Evolutionary conservation across 2,329 filamentous ascomycete species (phyloP).

Genomic region (Xylaria arbuscula): DNA sequence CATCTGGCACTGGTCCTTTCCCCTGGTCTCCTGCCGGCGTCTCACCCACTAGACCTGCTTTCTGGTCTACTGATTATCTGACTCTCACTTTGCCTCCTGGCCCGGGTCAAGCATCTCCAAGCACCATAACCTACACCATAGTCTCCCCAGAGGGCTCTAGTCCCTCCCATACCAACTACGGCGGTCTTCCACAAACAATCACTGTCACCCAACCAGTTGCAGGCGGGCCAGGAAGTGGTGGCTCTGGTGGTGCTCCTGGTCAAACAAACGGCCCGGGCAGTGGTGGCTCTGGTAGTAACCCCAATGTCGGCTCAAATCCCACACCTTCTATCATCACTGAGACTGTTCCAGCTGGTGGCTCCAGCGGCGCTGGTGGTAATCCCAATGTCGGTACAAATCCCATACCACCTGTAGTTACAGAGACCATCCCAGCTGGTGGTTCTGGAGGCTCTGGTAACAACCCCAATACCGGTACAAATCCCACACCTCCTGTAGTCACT

Average conservation of each 20-base stretch:
- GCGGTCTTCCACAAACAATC: conserved; percentile 28
- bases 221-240: conserved; percentile 33
- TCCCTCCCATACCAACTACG: conserved; percentile 25
- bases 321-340: conserved; percentile 29
- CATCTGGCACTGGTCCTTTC: conserved; percentile 38
- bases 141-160: conserved; percentile 39
- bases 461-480: conserved; percentile 26
- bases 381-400: conserved; percentile 26
- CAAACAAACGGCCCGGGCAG: conserved; percentile 19
- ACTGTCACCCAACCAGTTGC: conserved; percentile 33
- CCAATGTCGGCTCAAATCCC: conserved; percentile 25
- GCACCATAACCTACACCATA: conserved; percentile 44
- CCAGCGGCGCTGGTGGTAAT: conserved; percentile 1
- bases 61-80: conserved; percentile 47
- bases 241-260: conserved; percentile 13
- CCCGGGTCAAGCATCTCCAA: conserved; percentile 39
- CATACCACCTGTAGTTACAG: conserved; percentile 22
- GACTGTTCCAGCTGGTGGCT: conserved; percentile 24
- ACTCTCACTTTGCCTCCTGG: conserved; percentile 45
- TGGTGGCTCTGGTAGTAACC: conserved; percentile 16
- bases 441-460: conserved; percentile 7
- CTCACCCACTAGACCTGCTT: conserved; percentile 34
- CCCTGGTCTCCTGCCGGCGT: conserved; percentile 42
- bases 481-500: conserved; percentile 25
- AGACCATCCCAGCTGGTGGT: conserved; percentile 28